Conservation (phyloP, 768 basidiomycete species). For the Dioszegia crocea region DNA sequence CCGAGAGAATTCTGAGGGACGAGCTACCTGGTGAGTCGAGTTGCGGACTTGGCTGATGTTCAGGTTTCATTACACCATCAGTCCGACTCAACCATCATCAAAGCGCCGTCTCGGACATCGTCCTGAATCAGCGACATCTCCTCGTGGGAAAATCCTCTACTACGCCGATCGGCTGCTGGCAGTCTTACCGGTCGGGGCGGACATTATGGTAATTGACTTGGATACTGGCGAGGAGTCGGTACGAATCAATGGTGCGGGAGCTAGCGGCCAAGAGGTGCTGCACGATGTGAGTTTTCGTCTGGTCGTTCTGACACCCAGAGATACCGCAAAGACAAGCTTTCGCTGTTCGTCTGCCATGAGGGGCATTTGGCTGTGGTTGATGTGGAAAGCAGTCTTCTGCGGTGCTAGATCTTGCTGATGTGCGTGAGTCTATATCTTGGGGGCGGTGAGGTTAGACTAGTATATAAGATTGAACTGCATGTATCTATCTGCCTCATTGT, state of each 20-base stretch:
- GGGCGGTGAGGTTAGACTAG: no score
- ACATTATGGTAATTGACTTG: neutral
- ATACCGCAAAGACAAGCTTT: conserved; percentile 1
- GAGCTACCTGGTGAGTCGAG: neutral
- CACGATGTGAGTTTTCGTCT: conserved; percentile 2
- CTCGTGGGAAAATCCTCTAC: conserved; percentile 8
- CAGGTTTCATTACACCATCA: conserved; percentile 4
- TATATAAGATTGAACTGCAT: no score
- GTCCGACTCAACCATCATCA: neutral
- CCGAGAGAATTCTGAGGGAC: neutral
- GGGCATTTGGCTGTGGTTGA: neutral
- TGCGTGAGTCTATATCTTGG: no score
- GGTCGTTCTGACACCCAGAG: neutral
- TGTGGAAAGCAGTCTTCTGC: no score
- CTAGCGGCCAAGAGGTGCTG: conserved; percentile 3
- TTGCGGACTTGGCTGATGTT: neutral
- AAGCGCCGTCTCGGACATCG: neutral
- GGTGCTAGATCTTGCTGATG: no score
- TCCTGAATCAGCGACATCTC: neutral
- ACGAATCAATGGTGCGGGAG: neutral
- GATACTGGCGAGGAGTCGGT: neutral
- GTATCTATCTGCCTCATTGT: no score
- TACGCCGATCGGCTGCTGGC: neutral
- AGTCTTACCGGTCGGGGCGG: neutral
- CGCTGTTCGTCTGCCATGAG: neutral